Evolutionary conservation across 2,329 filamentous ascomycete genomes (phyloP).

Genomic region (Neopestalotiopsis sp.): DNA sequence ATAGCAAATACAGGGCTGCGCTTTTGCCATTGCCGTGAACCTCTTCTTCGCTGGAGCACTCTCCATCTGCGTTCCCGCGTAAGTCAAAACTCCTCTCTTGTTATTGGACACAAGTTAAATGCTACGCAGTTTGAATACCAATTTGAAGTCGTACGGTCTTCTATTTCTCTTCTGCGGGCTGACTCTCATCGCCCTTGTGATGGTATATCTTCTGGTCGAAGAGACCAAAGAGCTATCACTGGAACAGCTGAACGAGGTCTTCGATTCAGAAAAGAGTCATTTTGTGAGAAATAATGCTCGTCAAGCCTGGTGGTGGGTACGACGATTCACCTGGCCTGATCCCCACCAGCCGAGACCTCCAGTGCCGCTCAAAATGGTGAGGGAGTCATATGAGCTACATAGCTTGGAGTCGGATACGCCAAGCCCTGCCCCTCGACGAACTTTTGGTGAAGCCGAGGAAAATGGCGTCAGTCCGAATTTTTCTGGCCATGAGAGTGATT

Average conservation of each 20-base stretch:
- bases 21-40: background rate
- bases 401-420: no score
- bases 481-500: no score
- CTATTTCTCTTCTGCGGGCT: conserved; percentile 20
- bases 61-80: background rate
- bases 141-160: background rate
- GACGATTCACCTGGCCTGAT: background rate
- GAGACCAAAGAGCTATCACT: conserved; percentile 7
- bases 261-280: background rate
- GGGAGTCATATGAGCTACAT: no score
- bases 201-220: conserved; percentile 17
- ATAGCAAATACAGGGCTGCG: background rate
- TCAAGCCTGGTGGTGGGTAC: background rate
- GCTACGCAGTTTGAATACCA: background rate
- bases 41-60: background rate
- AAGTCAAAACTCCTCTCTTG: no score
- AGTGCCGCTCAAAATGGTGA: no score
- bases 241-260: background rate
- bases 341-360: background rate
- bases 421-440: no score
- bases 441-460: no score
- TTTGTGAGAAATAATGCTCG: background rate
- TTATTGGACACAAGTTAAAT: no score
- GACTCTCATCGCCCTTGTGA: conserved; percentile 30
- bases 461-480: no score